Conservation (phyloP, 2,329 filamentous ascomycete species). For the Botryotinia calthae region DNA sequence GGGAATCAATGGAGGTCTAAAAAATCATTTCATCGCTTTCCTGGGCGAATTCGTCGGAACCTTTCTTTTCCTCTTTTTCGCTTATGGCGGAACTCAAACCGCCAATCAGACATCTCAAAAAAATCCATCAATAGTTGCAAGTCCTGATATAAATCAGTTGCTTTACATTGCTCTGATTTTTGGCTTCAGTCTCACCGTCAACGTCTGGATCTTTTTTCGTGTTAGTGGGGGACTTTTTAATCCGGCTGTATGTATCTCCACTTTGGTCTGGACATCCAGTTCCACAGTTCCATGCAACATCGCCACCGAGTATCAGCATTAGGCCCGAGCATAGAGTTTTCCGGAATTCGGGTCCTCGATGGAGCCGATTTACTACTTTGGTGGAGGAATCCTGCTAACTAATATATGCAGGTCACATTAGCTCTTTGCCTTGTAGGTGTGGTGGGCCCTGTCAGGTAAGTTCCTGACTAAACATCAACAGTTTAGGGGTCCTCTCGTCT, state of each 20-base stretch:
- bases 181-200: slow-evolving; percentile 46
- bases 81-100: slow-evolving; percentile 28
- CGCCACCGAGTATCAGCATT: slow-evolving; percentile 8
- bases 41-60: background rate
- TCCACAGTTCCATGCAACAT: slow-evolving; percentile 30
- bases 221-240: slow-evolving; percentile 53
- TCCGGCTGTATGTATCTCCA: slow-evolving; percentile 41
- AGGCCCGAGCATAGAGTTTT: slow-evolving; percentile 12
- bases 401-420: slow-evolving; percentile 1
- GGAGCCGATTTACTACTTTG: background rate
- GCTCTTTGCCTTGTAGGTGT: slow-evolving; percentile 12
- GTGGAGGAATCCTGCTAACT: background rate
- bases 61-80: slow-evolving; percentile 13
- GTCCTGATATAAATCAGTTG: background rate
- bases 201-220: slow-evolving; percentile 54
- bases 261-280: slow-evolving; percentile 39
- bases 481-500: background rate
- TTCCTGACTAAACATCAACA: background rate
- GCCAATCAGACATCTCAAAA: slow-evolving; percentile 18
- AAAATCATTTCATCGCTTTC: background rate
- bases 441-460: slow-evolving; percentile 1
- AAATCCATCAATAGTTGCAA: slow-evolving; percentile 28
- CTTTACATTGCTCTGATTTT: slow-evolving; percentile 39
- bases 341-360: background rate
- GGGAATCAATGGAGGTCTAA: background rate